Conservation (phyloP, 495 filamentous ascomycete species). For the Penicillium dipodomyicola region DNA sequence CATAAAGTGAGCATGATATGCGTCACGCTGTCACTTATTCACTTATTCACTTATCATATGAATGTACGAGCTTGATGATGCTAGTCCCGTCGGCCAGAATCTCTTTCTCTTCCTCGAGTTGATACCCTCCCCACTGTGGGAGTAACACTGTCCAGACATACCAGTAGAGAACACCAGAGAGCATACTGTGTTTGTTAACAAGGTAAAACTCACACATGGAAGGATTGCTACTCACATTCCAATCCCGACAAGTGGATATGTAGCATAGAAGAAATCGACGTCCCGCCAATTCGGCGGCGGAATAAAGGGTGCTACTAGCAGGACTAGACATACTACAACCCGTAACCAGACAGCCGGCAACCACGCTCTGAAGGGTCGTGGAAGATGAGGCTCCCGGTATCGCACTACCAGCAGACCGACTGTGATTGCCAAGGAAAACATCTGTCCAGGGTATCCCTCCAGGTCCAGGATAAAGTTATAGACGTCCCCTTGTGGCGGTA, state of each 20-base stretch:
- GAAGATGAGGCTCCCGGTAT: conserved; percentile 56
- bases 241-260: conserved; percentile 69
- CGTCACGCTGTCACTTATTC: not conserved
- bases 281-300: conserved; percentile 50
- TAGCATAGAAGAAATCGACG: conserved; percentile 65
- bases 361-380: conserved; percentile 70
- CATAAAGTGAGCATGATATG: not conserved
- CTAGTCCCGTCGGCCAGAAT: conserved; percentile 59
- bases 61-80: conserved; percentile 53
- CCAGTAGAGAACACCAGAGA: conserved; percentile 67
- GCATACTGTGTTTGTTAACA: conserved; percentile 42
- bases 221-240: conserved; percentile 55
- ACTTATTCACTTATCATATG: conserved; percentile 10
- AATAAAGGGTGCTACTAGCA: conserved; percentile 40
- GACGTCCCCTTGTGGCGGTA: conserved; percentile 63
- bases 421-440: conserved; percentile 58
- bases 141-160: conserved; percentile 65
- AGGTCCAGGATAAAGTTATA: conserved; percentile 75
- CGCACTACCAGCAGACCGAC: conserved; percentile 63
- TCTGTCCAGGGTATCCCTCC: conserved; percentile 65
- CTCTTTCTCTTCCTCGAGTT: conserved; percentile 56
- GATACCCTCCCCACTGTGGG: conserved; percentile 57
- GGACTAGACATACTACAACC: conserved; percentile 30
- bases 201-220: not conserved
- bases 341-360: conserved; percentile 42